Conservation (phyloP, 495 filamentous ascomycete species). For the Podospora pseudoanserina region DNA sequence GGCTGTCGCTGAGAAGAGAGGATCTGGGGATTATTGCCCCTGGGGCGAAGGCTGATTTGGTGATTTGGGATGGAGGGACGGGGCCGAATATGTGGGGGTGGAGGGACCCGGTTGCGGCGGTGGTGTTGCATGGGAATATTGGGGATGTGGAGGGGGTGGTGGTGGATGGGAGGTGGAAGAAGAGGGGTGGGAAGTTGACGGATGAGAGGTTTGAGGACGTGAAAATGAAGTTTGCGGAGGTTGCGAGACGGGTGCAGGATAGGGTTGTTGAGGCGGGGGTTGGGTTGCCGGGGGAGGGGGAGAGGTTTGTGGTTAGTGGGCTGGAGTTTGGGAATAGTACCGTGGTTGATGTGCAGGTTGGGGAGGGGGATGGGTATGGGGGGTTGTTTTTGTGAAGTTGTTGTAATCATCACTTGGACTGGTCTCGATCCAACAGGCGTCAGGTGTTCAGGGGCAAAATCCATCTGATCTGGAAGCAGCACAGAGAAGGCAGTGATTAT, state of each 20-base stretch:
- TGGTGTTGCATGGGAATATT: conserved; percentile 48
- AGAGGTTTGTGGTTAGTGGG: conserved; percentile 18
- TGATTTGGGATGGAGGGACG: conserved; percentile 44
- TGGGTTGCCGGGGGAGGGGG: conserved; percentile 9
- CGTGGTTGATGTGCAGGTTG: conserved; percentile 23
- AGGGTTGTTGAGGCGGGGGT: conserved; percentile 4
- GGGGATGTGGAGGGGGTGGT: conserved; percentile 48
- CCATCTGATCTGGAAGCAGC: no score
- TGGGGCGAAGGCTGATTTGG: conserved; percentile 49
- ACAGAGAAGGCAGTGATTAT: no score
- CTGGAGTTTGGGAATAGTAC: conserved; percentile 20
- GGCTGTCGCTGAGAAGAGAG: conserved; percentile 39
- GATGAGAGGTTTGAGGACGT: conserved; percentile 27
- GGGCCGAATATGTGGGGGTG: conserved; percentile 47
- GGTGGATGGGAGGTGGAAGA: conserved; percentile 44
- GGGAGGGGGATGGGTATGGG: conserved; percentile 30
- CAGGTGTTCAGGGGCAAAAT: no score
- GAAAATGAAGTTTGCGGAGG: conserved; percentile 30
- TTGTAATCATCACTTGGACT: no score
- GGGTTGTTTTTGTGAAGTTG: conserved; percentile 17
- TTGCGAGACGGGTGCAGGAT: conserved; percentile 27
- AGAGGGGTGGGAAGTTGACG: conserved; percentile 36
- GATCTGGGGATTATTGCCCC: conserved; percentile 46
- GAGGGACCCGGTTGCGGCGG: conserved; percentile 49
- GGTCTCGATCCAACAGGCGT: no score